Percentiles rank a stretch among this genome's conserved stretches.
Conservation (phyloP, 208 protist genomes). For the Leishmania mexicana region DNA sequence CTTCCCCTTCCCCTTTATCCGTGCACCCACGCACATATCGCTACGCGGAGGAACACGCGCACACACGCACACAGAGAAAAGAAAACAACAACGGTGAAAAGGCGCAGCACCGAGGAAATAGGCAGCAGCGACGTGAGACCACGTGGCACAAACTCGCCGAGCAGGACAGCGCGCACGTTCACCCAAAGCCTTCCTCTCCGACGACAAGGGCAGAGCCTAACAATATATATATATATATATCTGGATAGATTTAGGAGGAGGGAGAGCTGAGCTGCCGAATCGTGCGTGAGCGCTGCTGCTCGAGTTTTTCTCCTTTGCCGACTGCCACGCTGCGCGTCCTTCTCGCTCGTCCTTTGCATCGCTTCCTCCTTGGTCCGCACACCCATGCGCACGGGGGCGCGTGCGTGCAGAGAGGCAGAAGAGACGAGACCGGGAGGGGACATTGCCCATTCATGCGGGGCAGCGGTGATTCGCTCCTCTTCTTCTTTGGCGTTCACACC, state of each 20-base stretch:
- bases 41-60: not conserved
- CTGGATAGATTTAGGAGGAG: too few species aligned
- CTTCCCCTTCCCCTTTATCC: not conserved
- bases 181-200: not conserved
- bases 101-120: not conserved
- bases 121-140: not conserved
- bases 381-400: not conserved
- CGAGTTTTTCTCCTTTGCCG: not conserved
- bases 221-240: too few species aligned
- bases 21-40: not conserved
- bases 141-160: not conserved
- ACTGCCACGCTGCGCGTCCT: not conserved
- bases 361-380: not conserved
- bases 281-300: not conserved
- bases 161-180: not conserved
- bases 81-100: not conserved
- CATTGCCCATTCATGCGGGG: too few species aligned
- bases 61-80: too few species aligned
- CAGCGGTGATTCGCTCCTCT: too few species aligned
- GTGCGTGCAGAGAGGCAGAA: not conserved
- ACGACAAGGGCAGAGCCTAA: not conserved
- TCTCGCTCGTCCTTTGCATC: not conserved
- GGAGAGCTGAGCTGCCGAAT: not conserved
- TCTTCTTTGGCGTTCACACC: too few species aligned
- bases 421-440: too few species aligned